phyloP scores from a whole-genome alignment of 495 filamentous ascomycete species.

The Mycothermus thermophilus region DNA sequence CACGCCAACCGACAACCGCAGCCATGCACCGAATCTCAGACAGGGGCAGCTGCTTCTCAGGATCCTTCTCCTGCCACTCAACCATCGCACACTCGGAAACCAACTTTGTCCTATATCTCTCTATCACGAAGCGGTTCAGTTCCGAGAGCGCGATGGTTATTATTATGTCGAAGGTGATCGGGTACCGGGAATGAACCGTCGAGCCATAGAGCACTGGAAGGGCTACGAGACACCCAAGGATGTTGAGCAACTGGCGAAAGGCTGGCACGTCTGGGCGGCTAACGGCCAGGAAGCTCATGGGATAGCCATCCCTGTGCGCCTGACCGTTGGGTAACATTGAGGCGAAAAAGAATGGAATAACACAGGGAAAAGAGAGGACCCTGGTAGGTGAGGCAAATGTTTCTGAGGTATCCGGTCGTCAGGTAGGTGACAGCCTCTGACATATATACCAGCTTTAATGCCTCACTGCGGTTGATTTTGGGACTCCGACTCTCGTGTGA shows the following conservation, averaged over 20 bases:
- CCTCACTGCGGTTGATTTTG: no score
- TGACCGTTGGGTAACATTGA: no score
- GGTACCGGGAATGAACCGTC: conserved; percentile 4
- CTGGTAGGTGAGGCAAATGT: no score
- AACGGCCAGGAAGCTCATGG: neutral
- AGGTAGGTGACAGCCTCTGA: no score
- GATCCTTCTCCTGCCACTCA: neutral
- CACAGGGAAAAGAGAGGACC: no score
- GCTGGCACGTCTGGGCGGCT: neutral
- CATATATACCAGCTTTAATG: no score
- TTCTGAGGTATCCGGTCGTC: no score
- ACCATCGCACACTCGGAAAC: neutral
- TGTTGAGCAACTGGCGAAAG: conserved; percentile 3
- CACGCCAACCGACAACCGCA: conserved; percentile 6
- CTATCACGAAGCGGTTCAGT: conserved; percentile 5
- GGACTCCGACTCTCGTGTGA: no score
- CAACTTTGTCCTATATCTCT: conserved; percentile 1
- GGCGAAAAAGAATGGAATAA: no score
- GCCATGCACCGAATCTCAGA: neutral
- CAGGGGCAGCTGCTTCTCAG: no score
- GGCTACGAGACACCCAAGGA: conserved; percentile 2
- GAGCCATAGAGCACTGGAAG: conserved; percentile 2
- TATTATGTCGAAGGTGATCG: conserved; percentile 4
- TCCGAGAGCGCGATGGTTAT: conserved; percentile 8
- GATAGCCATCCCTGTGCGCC: no score